These are phyloP conservation scores for Curvularia lunata DNA, from an alignment of 2,329 filamentous ascomycete species.

Conservation along the genomic window DNA sequence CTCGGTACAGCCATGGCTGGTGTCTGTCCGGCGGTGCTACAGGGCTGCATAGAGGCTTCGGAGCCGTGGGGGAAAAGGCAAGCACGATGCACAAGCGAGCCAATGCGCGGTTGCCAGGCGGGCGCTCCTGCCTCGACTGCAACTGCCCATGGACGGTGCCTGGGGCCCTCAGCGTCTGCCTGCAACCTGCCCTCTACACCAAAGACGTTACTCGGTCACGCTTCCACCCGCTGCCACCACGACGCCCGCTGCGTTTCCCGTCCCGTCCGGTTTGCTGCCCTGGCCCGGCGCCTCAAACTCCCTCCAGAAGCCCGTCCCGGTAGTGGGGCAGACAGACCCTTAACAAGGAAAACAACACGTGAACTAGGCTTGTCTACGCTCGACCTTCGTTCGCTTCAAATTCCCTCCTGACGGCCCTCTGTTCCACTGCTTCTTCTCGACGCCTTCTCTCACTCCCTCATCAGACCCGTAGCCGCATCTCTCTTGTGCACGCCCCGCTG, in stretches of 20 bases:
- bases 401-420: conserved; percentile 41
- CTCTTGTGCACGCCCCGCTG: conserved; percentile 23
- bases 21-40: background rate
- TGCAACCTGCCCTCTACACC: background rate
- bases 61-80: conserved; percentile 24
- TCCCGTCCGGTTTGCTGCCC: conserved; percentile 20
- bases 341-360: conserved; percentile 44
- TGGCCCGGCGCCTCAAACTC: conserved; percentile 4
- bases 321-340: conserved; percentile 45
- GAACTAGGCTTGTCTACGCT: conserved; percentile 46
- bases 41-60: conserved; percentile 24
- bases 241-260: background rate
- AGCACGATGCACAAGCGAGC: conserved; percentile 34
- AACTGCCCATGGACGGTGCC: conserved; percentile 13
- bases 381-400: conserved; percentile 48
- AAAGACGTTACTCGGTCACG: background rate
- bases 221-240: background rate
- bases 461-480: conserved; percentile 23
- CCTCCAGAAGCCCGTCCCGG: conserved; percentile 22
- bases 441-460: conserved; percentile 9
- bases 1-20: no score
- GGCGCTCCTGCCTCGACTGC: conserved; percentile 13
- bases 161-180: conserved; percentile 8
- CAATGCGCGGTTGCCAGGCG: conserved; percentile 32
- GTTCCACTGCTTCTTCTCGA: conserved; percentile 44